Conservation (phyloP, 179 eudicot genomes). For the Spinacia oleracea region DNA sequence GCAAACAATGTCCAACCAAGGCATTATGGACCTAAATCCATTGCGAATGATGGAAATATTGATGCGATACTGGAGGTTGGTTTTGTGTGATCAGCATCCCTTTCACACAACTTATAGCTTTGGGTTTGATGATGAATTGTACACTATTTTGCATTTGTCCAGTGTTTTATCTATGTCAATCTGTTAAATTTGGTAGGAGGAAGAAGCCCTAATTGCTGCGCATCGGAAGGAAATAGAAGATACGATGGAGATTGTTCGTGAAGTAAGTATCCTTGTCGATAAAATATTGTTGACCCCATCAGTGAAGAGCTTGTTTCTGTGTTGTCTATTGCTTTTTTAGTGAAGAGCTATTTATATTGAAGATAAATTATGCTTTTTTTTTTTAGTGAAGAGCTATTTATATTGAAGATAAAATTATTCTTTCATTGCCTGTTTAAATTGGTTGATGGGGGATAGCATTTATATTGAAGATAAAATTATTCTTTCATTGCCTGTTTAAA, state of each 20-base stretch:
- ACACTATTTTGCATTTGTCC: not conserved
- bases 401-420: too few relatives aligned
- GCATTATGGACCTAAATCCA: constrained; percentile 56
- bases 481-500: not conserved
- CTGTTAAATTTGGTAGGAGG: constrained; percentile 59
- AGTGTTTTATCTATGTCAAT: not conserved
- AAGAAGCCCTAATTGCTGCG: constrained; percentile 91
- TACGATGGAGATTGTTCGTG: constrained; percentile 99
- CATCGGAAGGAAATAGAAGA: constrained; percentile 99
- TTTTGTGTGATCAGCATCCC: constrained; percentile 3
- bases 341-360: not conserved
- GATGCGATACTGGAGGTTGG: constrained; percentile 88
- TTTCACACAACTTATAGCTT: not conserved
- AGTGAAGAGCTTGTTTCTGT: not conserved
- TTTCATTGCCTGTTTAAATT: not conserved
- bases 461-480: too few relatives aligned
- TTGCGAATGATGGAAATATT: constrained; percentile 64
- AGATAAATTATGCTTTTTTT: too few relatives aligned
- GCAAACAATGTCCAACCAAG: constrained; percentile 41
- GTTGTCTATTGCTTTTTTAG: not conserved
- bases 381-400: too few relatives aligned
- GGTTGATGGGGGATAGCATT: not conserved
- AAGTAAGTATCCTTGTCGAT: constrained; percentile 55
- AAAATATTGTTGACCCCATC: too few relatives aligned
- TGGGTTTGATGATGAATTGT: not conserved